phyloP scores from a whole-genome alignment of 139 green algal species.

The Chlorella sp. region DNA sequence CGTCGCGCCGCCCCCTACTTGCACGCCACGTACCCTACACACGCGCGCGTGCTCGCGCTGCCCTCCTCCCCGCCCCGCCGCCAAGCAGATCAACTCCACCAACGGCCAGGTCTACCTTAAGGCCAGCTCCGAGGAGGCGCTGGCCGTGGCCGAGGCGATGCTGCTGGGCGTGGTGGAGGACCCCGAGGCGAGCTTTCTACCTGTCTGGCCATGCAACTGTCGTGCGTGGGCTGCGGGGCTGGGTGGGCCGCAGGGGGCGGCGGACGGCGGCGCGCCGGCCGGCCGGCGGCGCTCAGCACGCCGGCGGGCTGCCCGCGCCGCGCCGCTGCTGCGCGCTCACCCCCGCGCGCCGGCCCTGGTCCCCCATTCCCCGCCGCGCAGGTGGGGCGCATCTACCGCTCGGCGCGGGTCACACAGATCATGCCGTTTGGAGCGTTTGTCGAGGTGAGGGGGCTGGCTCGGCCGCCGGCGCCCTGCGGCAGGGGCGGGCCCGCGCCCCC shows the following conservation, averaged over 20 bases:
- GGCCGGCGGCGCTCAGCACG: no score
- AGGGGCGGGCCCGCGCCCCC: not conserved
- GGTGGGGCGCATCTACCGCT: slow-evolving; percentile 36
- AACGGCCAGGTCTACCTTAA: slow-evolving; percentile 33
- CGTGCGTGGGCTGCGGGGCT: no score
- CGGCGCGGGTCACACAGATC: slow-evolving; percentile 33
- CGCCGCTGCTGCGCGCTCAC: no score
- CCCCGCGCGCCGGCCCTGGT: no score
- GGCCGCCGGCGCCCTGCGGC: not conserved
- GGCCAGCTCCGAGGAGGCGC: slow-evolving; percentile 25
- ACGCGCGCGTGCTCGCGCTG: not conserved
- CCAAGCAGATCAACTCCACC: slow-evolving; percentile 21
- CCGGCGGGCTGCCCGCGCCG: no score
- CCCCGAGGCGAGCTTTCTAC: slow-evolving; percentile 38
- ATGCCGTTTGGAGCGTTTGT: slow-evolving; percentile 72
- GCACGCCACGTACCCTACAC: not conserved
- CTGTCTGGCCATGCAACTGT: no score
- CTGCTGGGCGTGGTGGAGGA: slow-evolving; percentile 27
- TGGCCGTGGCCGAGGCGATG: slow-evolving; percentile 21
- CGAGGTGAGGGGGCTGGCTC: slow-evolving; percentile 31
- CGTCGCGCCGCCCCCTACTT: no score
- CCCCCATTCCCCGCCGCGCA: not conserved
- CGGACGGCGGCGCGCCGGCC: no score
- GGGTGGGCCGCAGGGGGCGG: no score
- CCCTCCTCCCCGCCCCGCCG: not conserved